Evolutionary conservation across 768 basidiomycete genomes (phyloP).

Genomic region (Polyporus arcularius): DNA sequence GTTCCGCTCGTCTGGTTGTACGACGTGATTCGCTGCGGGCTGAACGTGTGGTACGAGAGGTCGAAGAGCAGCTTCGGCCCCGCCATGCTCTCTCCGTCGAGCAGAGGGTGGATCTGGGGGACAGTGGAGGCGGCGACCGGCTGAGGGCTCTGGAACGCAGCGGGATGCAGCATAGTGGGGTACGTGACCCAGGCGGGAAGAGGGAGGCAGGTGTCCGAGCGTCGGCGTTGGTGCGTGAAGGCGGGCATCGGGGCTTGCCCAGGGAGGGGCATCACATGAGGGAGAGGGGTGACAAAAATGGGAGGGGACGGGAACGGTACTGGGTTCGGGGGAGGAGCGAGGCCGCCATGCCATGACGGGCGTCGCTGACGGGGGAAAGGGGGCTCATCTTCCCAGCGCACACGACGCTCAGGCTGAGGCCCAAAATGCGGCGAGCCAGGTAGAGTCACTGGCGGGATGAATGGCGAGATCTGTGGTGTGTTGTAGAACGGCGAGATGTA

Average conservation of each 20-base stretch:
- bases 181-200: constrained; percentile 23
- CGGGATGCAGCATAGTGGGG: constrained; percentile 21
- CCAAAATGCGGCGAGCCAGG: constrained; percentile 10
- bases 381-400: constrained; percentile 17
- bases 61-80: constrained; percentile 54
- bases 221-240: constrained; percentile 21
- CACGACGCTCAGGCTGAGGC: constrained; percentile 14
- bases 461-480: constrained; percentile 22
- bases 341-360: constrained; percentile 30
- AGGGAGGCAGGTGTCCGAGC: constrained; percentile 26
- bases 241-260: constrained; percentile 9
- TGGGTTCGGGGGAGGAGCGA: constrained; percentile 24
- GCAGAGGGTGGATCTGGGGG: constrained; percentile 46
- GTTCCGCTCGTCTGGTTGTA: constrained; percentile 37
- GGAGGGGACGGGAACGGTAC: constrained; percentile 30
- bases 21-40: constrained; percentile 43
- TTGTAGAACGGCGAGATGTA: constrained; percentile 22
- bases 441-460: constrained; percentile 19
- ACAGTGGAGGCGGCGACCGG: background rate
- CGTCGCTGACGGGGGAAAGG: constrained; percentile 18
- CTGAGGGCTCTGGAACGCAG: constrained; percentile 14
- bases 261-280: constrained; percentile 18
- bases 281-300: constrained; percentile 24
- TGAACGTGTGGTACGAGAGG: constrained; percentile 48
- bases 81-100: constrained; percentile 52